Base-by-base conservation (phyloP, 2,329 filamentous ascomycete genomes). In the Neurospora sp. region DNA sequence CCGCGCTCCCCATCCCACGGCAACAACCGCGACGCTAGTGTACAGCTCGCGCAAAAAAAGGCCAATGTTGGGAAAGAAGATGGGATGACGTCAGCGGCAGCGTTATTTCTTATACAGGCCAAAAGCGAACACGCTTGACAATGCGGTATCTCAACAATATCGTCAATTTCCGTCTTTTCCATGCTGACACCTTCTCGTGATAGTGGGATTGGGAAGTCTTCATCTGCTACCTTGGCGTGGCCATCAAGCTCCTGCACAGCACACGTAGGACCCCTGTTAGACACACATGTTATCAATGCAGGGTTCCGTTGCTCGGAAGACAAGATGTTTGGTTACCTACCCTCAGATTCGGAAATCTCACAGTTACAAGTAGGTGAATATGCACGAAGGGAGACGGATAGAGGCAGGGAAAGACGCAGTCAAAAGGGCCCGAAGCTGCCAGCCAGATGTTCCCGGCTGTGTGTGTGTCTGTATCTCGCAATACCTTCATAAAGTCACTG, bases 61-160 rank as follows among this genome's bases (percentile, higher is more conserved):
- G 10, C 62, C 12, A 52, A 36, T 33, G 28, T 66, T 38, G 12
- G 57, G 41, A 65, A 19, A 69, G 68, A 66, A 28, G 33, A 62
- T 12, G 36, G 57, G 17, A 70, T 73, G 72, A 73, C 71, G 72
- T 73, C 71, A 67, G 71, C 66, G 69, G 72, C 38, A 28, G n/a
- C 37, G 23, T 33, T 28, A 36, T 28, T 37, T n/a, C 66, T 43
- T 28, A 36, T 17, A 62, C 52, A 8, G 46, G 19, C 52, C 52
- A 36, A 36, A 62, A n/a, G 15, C 28, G 8, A 15, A 62, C 52
- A 62, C 12, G 28, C 52, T 62, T 62, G 15, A 62, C 52, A 62
- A 36, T 33, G 3, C 28, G 12, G 28, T 5, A 62, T 62, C 28
- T 10, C 28, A 10, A 17, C 8, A 17, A 10, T 33, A 62, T 62